Evolutionary conservation across 306 rosid genomes (phyloP).

Genomic region (Alnus rubra): DNA sequence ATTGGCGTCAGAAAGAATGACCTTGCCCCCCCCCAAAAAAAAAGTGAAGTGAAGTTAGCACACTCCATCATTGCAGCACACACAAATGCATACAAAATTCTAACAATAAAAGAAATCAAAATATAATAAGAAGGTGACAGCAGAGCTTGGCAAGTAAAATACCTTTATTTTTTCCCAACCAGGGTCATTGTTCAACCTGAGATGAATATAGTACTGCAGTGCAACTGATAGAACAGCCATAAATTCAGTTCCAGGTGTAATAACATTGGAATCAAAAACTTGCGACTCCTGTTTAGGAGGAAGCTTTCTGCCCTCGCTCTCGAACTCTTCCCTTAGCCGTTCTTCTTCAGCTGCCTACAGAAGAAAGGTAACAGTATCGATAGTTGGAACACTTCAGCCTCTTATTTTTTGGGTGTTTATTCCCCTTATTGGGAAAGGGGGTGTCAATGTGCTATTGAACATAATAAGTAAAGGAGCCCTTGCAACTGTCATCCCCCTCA

Average conservation of each 20-base stretch:
- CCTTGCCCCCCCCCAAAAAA: constrained; percentile 48
- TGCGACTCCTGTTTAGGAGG: constrained; percentile 78
- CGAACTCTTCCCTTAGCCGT: constrained; percentile 85
- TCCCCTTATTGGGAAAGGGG: not conserved
- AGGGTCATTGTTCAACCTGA: constrained; percentile 90
- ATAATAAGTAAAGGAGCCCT: not conserved
- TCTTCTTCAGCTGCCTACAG: constrained; percentile 88
- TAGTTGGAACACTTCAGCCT: not conserved
- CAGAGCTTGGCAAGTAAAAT: constrained; percentile 14
- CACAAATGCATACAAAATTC: not conserved
- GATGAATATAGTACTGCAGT: constrained; percentile 94
- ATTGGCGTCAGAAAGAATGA: constrained; percentile 97
- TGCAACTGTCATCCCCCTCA: no score
- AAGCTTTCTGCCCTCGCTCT: constrained; percentile 94
- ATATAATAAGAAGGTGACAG: constrained; percentile 14
- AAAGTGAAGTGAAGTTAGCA: constrained; percentile 3
- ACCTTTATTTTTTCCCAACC: constrained; percentile 96
- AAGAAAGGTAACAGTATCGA: not conserved
- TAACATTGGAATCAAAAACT: constrained; percentile 85
- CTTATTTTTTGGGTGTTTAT: not conserved
- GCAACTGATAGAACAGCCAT: constrained; percentile 92
- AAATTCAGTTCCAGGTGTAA: constrained; percentile 97
- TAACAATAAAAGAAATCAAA: constrained; percentile 4
- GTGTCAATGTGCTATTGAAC: not conserved
- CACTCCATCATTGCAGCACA: constrained; percentile 1